These are phyloP conservation scores for Puccinia coronata DNA, from an alignment of 1,284 basidiomycete genomes.

Conservation along the genomic window DNA sequence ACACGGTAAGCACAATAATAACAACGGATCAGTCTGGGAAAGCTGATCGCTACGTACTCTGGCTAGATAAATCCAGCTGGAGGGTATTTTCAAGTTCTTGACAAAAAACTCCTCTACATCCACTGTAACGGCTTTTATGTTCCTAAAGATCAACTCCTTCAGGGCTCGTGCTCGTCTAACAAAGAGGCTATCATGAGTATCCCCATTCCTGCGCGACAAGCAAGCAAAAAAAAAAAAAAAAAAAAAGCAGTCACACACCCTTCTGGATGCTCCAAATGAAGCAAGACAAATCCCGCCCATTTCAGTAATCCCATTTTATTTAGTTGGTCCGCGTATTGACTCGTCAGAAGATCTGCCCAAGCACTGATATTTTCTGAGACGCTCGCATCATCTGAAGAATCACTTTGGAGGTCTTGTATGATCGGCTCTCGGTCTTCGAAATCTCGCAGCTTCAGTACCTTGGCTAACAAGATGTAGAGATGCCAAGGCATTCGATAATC, in stretches of 20 bases:
- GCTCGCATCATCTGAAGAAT: constrained; percentile 31
- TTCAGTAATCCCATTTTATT: constrained; percentile 78
- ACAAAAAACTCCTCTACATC: constrained; percentile 73
- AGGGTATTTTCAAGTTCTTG: constrained; percentile 75
- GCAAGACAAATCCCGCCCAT: constrained; percentile 82
- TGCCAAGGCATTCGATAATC: constrained; percentile 91
- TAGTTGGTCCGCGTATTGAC: constrained; percentile 81
- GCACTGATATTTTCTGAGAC: constrained; percentile 71
- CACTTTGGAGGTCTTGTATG: constrained; percentile 60
- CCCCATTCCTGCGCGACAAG: background rate
- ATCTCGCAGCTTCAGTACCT: constrained; percentile 77
- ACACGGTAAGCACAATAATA: no score
- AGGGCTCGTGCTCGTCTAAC: constrained; percentile 74
- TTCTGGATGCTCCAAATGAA: constrained; percentile 78
- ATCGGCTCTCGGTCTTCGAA: constrained; percentile 71
- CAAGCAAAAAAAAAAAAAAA: no score
- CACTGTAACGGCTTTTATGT: constrained; percentile 69
- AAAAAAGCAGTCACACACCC: constrained; percentile 65
- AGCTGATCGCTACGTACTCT: constrained; percentile 64
- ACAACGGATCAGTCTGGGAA: background rate
- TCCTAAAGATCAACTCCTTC: constrained; percentile 75
- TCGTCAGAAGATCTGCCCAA: constrained; percentile 77
- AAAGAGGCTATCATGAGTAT: constrained; percentile 12
- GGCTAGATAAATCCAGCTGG: constrained; percentile 82
- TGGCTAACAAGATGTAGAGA: constrained; percentile 81